Conservation (phyloP, 2,329 filamentous ascomycete species). For the Penicillium sp. region DNA sequence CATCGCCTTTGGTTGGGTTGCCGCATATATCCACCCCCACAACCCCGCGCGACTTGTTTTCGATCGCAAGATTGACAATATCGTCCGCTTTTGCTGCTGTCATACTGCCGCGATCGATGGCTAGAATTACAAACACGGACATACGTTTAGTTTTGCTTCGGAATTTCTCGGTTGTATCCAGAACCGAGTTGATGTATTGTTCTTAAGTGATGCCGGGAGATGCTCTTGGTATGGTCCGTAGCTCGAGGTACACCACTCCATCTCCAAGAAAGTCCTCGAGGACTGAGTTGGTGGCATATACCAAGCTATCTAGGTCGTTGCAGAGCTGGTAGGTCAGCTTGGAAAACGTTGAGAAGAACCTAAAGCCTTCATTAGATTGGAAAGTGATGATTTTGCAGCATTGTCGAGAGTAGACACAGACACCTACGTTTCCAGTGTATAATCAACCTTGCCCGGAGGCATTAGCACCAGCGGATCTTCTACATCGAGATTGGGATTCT, state of each 20-base stretch:
- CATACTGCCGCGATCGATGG: conserved; percentile 67
- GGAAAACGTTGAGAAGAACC: conserved; percentile 77
- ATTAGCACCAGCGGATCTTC: conserved; percentile 69
- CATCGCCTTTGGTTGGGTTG: conserved; percentile 64
- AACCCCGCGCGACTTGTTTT: conserved; percentile 56
- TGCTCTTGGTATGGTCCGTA: conserved; percentile 74
- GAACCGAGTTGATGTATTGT: conserved; percentile 65
- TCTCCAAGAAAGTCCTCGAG: conserved; percentile 66
- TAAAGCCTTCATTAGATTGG: conserved; percentile 31
- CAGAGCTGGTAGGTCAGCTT: conserved; percentile 77
- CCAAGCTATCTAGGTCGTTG: conserved; percentile 60
- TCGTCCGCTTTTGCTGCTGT: conserved; percentile 59
- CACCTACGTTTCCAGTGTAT: conserved; percentile 69
- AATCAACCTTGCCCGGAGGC: conserved; percentile 69
- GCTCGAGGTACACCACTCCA: conserved; percentile 74
- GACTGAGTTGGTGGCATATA: conserved; percentile 64
- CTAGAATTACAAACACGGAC: conserved; percentile 68
- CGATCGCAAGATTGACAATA: conserved; percentile 63
- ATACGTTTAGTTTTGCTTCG: conserved; percentile 48
- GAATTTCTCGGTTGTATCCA: conserved; percentile 61
- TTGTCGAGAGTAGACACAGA: neutral
- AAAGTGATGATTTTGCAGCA: neutral
- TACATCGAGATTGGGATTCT: conserved; percentile 54
- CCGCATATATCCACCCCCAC: conserved; percentile 79
- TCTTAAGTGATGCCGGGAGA: conserved; percentile 60